These are phyloP conservation scores for Actinomortierella ambigua DNA, from an alignment of 371 early-diverging fungal species.

Conservation along the genomic window DNA sequence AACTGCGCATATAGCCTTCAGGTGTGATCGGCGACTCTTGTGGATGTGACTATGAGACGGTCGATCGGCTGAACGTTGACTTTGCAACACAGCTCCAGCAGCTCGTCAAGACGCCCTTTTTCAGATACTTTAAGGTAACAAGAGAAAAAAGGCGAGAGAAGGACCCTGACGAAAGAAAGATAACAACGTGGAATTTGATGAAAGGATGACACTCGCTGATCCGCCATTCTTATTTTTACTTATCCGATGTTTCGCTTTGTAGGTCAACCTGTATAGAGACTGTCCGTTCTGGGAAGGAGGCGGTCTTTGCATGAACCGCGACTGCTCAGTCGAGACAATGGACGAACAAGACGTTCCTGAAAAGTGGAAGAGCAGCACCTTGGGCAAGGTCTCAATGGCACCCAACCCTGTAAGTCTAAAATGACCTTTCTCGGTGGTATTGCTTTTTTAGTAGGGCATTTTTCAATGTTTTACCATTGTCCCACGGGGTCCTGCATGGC, in stretches of 20 bases:
- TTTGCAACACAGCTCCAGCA: constrained; percentile 67
- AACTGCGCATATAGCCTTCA: constrained; percentile 53
- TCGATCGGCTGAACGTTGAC: constrained; percentile 76
- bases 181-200: background rate
- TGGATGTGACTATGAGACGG: constrained; percentile 78
- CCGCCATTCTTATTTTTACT: too few species aligned
- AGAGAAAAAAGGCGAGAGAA: too few species aligned
- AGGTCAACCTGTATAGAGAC: constrained; percentile 88
- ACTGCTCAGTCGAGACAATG: constrained; percentile 85
- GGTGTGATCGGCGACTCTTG: constrained; percentile 82
- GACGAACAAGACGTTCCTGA: constrained; percentile 67
- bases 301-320: constrained; percentile 80
- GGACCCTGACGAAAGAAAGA: background rate
- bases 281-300: constrained; percentile 94
- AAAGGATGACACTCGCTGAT: too few species aligned
- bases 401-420: constrained; percentile 13
- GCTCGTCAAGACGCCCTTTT: constrained; percentile 83
- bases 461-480: background rate
- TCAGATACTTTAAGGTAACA: constrained; percentile 84
- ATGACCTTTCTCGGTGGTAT: background rate
- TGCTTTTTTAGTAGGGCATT: background rate
- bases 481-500: too few species aligned
- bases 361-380: constrained; percentile 22
- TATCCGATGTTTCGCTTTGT: constrained; percentile 4
- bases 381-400: constrained; percentile 36